A percentile compares a stretch with the other conserved stretches of the same genome.
These are phyloP conservation scores for Saccharomycopsis lassenensis DNA, from an alignment of 805 yeast genomes.

Conservation along the genomic window DNA sequence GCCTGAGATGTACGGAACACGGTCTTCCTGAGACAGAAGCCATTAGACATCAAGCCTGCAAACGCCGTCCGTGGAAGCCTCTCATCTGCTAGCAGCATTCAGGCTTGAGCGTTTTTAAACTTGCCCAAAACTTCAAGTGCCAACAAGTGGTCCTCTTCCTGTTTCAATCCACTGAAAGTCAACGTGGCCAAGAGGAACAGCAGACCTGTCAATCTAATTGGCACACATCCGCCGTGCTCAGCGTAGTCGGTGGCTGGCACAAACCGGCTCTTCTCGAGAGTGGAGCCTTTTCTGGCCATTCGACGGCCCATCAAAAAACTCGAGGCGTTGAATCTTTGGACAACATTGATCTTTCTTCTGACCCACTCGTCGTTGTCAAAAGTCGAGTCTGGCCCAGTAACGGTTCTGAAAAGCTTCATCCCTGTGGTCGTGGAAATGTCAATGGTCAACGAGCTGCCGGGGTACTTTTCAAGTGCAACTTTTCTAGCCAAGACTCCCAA, in stretches of 20 bases:
- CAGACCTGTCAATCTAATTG: constrained; percentile 27
- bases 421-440: constrained; percentile 37
- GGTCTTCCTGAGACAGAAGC: too few relatives aligned
- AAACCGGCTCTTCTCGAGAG: constrained; percentile 28
- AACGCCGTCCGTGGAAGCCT: too few relatives aligned
- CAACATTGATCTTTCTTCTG: constrained; percentile 37
- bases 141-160: constrained; percentile 42
- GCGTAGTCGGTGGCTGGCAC: constrained; percentile 36
- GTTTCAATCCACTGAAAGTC: constrained; percentile 46
- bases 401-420: constrained; percentile 36
- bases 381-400: constrained; percentile 27
- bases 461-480: constrained; percentile 23
- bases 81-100: too few relatives aligned
- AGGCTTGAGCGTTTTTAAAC: constrained; percentile 1
- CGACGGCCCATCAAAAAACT: constrained; percentile 38
- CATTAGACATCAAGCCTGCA: too few relatives aligned
- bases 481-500: constrained; percentile 34
- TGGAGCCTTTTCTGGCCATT: constrained; percentile 27
- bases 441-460: constrained; percentile 32
- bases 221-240: constrained; percentile 47
- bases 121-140: constrained; percentile 28
- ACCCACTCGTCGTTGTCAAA: constrained; percentile 49
- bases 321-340: constrained; percentile 36
- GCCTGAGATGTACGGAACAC: too few relatives aligned
- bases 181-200: constrained; percentile 34